Conservation (phyloP, 805 yeast species). For the Wickerhamiella sergipiensis region DNA sequence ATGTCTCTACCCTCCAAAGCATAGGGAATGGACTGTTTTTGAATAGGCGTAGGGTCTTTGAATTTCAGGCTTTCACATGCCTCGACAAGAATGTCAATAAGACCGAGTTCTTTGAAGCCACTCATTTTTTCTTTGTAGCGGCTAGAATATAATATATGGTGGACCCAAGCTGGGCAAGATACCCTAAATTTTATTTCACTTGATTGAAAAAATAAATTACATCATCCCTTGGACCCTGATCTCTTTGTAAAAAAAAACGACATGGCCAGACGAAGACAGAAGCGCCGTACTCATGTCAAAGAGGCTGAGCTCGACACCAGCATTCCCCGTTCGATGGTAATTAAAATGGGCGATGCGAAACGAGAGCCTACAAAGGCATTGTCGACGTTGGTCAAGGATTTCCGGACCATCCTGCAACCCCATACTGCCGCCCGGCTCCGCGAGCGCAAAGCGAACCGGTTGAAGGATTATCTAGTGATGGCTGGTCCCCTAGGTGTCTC, state of each 20-base stretch:
- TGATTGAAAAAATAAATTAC: neutral
- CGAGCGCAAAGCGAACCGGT: constrained; percentile 75
- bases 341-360: constrained; percentile 61
- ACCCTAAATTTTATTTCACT: neutral
- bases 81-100: constrained; percentile 40
- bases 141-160: no score
- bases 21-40: constrained; percentile 78
- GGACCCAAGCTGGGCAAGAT: neutral
- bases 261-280: constrained; percentile 31
- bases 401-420: constrained; percentile 87
- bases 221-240: neutral
- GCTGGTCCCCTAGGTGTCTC: constrained; percentile 92
- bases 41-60: constrained; percentile 85
- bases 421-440: constrained; percentile 82
- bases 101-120: constrained; percentile 23
- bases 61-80: constrained; percentile 65
- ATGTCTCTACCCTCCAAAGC: constrained; percentile 85
- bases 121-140: neutral
- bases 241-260: neutral
- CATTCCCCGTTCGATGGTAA: constrained; percentile 88
- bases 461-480: constrained; percentile 95
- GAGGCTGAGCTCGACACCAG: constrained; percentile 47
- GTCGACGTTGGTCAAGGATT: constrained; percentile 72
- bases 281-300: constrained; percentile 76
- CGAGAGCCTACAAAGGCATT: constrained; percentile 60